Percentiles rank a stretch among this genome's conserved stretches.
These are phyloP conservation scores for Asclepias syriaca DNA, from an alignment of 257 asterid genomes.

Conservation along the genomic window DNA sequence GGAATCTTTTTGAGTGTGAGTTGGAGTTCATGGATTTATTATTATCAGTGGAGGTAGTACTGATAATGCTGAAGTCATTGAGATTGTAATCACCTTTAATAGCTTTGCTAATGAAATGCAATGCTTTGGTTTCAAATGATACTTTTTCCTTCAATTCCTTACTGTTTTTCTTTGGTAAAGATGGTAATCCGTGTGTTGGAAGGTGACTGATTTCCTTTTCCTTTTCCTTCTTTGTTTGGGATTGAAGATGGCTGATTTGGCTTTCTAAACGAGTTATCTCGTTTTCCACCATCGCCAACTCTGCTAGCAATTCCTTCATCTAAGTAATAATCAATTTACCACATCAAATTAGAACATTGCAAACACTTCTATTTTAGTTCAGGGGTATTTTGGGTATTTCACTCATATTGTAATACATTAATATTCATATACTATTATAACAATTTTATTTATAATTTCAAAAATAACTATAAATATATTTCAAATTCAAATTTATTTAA, in stretches of 20 bases:
- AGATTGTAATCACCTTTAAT: conserved; percentile 68
- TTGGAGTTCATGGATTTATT: conserved; percentile 26
- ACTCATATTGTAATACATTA: too few relatives aligned
- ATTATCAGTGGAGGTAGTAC: too few relatives aligned
- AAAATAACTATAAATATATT: too few relatives aligned
- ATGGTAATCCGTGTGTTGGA: conserved; percentile 9
- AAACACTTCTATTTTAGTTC: too few relatives aligned
- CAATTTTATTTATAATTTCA: too few relatives aligned
- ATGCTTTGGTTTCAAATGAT: conserved; percentile 57
- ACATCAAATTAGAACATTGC: too few relatives aligned
- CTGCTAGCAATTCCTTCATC: conserved; percentile 70
- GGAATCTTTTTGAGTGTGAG: conserved; percentile 15
- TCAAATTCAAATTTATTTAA: too few relatives aligned
- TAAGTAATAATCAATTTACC: neutral
- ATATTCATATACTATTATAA: too few relatives aligned
- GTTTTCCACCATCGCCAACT: conserved; percentile 63
- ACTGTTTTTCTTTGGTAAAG: conserved; percentile 24
- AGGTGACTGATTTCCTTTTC: conserved; percentile 17
- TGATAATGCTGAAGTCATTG: conserved; percentile 35
- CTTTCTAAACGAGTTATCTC: conserved; percentile 64
- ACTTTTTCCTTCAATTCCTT: conserved; percentile 22
- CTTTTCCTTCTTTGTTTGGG: conserved; percentile 39
- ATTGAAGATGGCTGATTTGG: conserved; percentile 57
- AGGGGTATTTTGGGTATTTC: too few relatives aligned
- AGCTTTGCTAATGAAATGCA: conserved; percentile 85